A percentile compares a stretch with the other conserved stretches of the same genome.
Conservation (phyloP, 2,329 filamentous ascomycete genomes). For the Penicillium sp. region DNA sequence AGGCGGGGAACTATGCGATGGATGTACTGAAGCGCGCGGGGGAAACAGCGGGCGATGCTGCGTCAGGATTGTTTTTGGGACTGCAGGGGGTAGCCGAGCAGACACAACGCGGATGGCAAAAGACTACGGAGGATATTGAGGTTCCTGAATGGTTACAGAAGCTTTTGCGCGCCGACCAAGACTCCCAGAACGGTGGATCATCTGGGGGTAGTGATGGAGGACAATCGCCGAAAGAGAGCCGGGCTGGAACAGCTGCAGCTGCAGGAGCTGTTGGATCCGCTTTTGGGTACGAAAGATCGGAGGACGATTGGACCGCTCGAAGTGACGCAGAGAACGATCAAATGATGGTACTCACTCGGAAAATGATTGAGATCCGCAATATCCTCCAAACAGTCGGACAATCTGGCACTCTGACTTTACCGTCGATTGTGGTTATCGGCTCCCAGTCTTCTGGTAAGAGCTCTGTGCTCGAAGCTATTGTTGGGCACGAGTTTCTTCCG, state of each 20-base stretch:
- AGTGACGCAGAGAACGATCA: slow-evolving; percentile 86
- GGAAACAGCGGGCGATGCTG: slow-evolving; percentile 72
- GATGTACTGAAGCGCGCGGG: slow-evolving; percentile 76
- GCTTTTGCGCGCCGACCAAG: slow-evolving; percentile 67
- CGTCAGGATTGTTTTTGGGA: slow-evolving; percentile 71
- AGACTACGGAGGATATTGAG: slow-evolving; percentile 77
- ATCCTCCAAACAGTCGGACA: slow-evolving; percentile 92
- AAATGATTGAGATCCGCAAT: slow-evolving; percentile 98
- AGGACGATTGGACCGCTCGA: slow-evolving; percentile 64
- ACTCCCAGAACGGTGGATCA: slow-evolving; percentile 55
- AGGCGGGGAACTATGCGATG: slow-evolving; percentile 76
- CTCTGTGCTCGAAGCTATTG: slow-evolving; percentile 93
- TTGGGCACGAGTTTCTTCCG: slow-evolving; percentile 95
- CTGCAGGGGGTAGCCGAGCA: slow-evolving; percentile 78
- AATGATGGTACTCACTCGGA: slow-evolving; percentile 99
- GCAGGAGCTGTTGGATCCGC: slow-evolving; percentile 75
- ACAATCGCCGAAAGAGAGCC: slow-evolving; percentile 59
- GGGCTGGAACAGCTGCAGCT: slow-evolving; percentile 63
- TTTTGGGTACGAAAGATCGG: slow-evolving; percentile 75
- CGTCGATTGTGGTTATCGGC: slow-evolving; percentile 98
- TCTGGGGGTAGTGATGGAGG: slow-evolving; percentile 46
- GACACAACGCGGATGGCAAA: slow-evolving; percentile 79
- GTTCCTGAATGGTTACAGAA: slow-evolving; percentile 80
- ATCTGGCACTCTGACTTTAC: slow-evolving; percentile 82
- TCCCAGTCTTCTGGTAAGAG: slow-evolving; percentile 99